Base-by-base conservation (phyloP, 2,329 filamentous ascomycete genomes). In the Arthrobotrys sphaeroides region DNA sequence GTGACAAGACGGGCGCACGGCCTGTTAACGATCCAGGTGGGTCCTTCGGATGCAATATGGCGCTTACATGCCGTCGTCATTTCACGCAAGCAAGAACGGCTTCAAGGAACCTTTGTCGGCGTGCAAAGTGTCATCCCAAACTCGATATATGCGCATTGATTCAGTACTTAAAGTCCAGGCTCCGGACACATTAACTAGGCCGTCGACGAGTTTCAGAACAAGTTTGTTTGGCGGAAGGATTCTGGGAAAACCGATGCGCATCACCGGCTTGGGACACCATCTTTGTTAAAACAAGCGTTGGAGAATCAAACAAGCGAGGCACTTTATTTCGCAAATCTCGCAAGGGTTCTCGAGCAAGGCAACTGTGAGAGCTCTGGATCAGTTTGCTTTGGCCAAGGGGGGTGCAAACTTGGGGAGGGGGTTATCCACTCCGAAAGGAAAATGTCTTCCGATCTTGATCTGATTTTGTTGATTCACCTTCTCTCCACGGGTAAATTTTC, bases 11-110 rank as follows among this genome's bases (percentile, higher is more conserved):
- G 72, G 64, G 72, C 70, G 70, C 70, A 74, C 70, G 70, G 70
- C 72, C 64, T 75, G 72, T 45, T 43, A 69, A 75, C 38, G 72
- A 65, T 57, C 38, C 33, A 45, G 49, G 55, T 61, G 65, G 64
- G 72, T 36, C 40, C 24, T 40, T 74, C 72, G 72, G 72, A 75
- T 75, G 72, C 72, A 75, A 51, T 69, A 75, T 75, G 72, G 72
- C 72, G 72, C 72, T 75, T 75, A 75, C 72, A 49, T 69, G 72
- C 72, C 72, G 72, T 75, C 72, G 72, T 75, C 64, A 75, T 69
- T 75, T 74, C 64, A 53, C 20, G 10, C 22, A 40, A n/a, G n/a
- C 55, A 16, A 43, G 43, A 43, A 60, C 38, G 36, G 55, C 55
- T 60, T 60, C 55, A 43, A 42, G n/a, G n/a, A n/a, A n/a, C n/a